Evolutionary conservation across 2,329 filamentous ascomycete species (phyloP), one percentile per base, ranked within the genome.

Genomic region (Drechslerella stenobrocha): DNA sequence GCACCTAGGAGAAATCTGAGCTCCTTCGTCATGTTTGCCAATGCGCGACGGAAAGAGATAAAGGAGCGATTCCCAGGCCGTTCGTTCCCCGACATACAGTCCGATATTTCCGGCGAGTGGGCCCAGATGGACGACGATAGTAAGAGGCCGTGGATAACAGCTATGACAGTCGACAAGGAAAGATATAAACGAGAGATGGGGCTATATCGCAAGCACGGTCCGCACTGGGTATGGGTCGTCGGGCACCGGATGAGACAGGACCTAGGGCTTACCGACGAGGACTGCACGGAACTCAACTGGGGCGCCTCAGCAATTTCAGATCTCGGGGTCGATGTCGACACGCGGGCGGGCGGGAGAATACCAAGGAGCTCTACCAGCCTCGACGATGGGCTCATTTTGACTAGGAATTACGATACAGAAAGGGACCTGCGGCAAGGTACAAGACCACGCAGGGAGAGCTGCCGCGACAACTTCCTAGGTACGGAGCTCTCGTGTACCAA

Each of bases 11-110:
- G 64, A 52, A 69, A 69, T 13, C 52, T 69, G 1, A 69, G 64
- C 20, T 69, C 64, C 6, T 69, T 69, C n/a, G 64, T 69, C 13
- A 63, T 69, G 30, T 69, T 69, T 37, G 57, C 57, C n/a, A 69
- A 69, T 48, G 40, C 40, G 6, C 44, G 57, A 32, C 20, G 57
- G 18, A 57, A 53, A 23, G 64, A 69, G 37, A 22, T 63, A 3
- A 61, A 69, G 26, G 64, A 40, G 11, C 37, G 37, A 9, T 51
- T 57, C 18, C 57, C 64, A 8, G 46, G 55, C 8, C 51, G 58
- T 6, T 44, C 52, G 5, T 61, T 57, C 20, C 64, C 64, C 8
- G 51, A 56, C 9, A 61, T 69, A 23, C 64, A 69, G n/a, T 60
- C 64, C 3, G 46, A 61, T 26, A 69, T 69, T 37, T 69, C 64